Percentiles rank a stretch among this genome's conserved stretches.
Conservation (phyloP, 441 rosid genomes). For the Jatropha podagrica region DNA sequence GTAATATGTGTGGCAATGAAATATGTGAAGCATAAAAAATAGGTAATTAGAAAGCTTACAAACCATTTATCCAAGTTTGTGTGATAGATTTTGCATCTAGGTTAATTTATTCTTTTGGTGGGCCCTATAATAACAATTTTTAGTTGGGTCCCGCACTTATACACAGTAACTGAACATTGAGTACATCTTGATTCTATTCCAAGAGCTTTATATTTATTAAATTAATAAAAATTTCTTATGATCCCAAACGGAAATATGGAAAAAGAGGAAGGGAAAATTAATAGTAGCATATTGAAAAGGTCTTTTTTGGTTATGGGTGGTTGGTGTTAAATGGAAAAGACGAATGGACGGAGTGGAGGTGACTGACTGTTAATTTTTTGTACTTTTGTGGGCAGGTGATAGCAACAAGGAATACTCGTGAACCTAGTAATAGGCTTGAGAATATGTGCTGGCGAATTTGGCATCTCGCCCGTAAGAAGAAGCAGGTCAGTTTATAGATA, state of each 20-base stretch:
- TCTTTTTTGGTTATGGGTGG: neutral
- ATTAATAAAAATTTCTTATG: too few relatives aligned
- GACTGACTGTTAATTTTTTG: conserved; percentile 11
- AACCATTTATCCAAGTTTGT: neutral
- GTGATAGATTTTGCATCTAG: neutral
- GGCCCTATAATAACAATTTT: neutral
- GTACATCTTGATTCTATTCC: too few relatives aligned
- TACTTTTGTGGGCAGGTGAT: conserved; percentile 45
- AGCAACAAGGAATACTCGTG: conserved; percentile 77
- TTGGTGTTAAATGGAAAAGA: conserved; percentile 8
- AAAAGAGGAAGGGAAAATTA: neutral
- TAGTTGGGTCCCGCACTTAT: neutral
- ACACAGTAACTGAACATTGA: too few relatives aligned
- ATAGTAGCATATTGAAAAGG: too few relatives aligned
- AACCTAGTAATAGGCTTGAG: conserved; percentile 69
- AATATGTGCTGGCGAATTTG: conserved; percentile 85
- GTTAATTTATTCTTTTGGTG: neutral
- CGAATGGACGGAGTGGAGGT: neutral
- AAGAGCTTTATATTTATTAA: too few relatives aligned
- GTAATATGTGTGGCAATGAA: neutral
- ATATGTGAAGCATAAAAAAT: neutral
- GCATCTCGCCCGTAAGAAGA: conserved; percentile 74
- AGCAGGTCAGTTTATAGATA: conserved; percentile 35
- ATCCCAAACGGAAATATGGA: too few relatives aligned
- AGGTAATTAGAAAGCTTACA: neutral